phyloP scores from a whole-genome alignment of 352 stramenopile genomes.

The Globisporangium takayamanum region DNA sequence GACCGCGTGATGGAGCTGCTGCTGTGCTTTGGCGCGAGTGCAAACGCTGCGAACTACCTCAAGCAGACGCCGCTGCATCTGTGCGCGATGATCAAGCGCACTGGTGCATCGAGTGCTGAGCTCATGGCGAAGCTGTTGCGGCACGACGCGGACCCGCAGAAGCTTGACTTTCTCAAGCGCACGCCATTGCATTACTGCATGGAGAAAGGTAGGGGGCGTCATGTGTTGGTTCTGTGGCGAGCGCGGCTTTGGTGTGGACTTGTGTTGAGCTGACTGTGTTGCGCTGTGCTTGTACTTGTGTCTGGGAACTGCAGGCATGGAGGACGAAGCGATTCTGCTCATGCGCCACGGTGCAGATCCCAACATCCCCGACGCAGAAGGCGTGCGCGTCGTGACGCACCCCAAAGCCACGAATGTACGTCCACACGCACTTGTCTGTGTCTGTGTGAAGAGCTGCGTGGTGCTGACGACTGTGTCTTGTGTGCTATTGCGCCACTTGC shows the following conservation, averaged over 20 bases:
- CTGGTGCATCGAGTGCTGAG: constrained; percentile 28
- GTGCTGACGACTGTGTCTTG: constrained; percentile 9
- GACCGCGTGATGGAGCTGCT: constrained; percentile 64
- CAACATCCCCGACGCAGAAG: constrained; percentile 59
- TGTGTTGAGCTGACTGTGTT: constrained; percentile 8
- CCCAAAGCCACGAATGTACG: constrained; percentile 56
- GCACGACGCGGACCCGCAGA: constrained; percentile 42
- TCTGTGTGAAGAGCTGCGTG: background rate
- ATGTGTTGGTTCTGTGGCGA: background rate
- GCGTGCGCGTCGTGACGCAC: constrained; percentile 43
- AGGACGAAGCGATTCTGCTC: constrained; percentile 49
- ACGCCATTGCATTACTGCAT: constrained; percentile 71
- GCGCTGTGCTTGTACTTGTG: background rate
- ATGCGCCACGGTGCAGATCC: constrained; percentile 64
- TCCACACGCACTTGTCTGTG: background rate
- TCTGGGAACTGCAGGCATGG: constrained; percentile 36
- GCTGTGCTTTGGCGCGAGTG: constrained; percentile 56
- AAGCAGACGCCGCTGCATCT: constrained; percentile 74
- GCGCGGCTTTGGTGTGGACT: background rate
- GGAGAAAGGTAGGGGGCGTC: constrained; percentile 45
- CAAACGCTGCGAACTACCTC: constrained; percentile 57
- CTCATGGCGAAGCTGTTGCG: constrained; percentile 60
- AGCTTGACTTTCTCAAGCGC: constrained; percentile 65
- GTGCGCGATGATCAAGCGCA: constrained; percentile 61
- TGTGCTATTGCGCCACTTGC: background rate